These are phyloP conservation scores for Pterulicium gracile DNA, from an alignment of 1,284 basidiomycete species.

Conservation along the genomic window DNA sequence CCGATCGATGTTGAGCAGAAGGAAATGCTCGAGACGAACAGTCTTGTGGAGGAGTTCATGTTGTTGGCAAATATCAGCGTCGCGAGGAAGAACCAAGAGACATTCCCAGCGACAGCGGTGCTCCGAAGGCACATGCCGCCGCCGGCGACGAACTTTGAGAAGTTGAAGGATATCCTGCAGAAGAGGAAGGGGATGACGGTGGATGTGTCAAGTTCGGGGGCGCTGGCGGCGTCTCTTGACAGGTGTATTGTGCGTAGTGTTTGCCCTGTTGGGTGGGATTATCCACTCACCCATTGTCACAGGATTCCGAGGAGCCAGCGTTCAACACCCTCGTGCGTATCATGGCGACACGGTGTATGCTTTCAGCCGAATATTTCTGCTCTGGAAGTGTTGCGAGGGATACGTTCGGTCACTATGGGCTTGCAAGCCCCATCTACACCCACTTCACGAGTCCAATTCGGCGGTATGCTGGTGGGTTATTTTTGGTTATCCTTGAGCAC, in stretches of 20 bases:
- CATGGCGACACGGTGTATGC: conserved; percentile 99
- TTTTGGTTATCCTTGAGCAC: conserved; percentile 13
- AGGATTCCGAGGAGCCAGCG: conserved; percentile 75
- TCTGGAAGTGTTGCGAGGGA: conserved; percentile 89
- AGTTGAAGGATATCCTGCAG: conserved; percentile 83
- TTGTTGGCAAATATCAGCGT: conserved; percentile 95
- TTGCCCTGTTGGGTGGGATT: conserved; percentile 4
- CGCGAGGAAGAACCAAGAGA: conserved; percentile 85
- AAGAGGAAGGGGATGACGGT: conserved; percentile 83
- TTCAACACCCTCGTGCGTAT: conserved; percentile 98
- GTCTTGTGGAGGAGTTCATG: conserved; percentile 99
- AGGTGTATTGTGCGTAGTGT: conserved; percentile 63
- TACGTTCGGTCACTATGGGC: conserved; percentile 93
- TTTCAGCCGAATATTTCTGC: conserved; percentile 97
- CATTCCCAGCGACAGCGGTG: conserved; percentile 94
- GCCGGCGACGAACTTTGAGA: conserved; percentile 92
- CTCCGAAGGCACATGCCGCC: conserved; percentile 91
- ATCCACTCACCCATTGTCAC: conserved; percentile 6
- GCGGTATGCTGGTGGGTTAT: conserved; percentile 75
- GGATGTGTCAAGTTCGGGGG: conserved; percentile 87
- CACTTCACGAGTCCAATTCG: conserved; percentile 96
- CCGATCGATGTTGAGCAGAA: conserved; percentile 99
- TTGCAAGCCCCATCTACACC: conserved; percentile 95
- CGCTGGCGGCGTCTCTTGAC: conserved; percentile 87
- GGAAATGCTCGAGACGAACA: conserved; percentile 88